These are phyloP conservation scores for Barnettozyma hawaiiensis DNA, from an alignment of 1,139 yeast genomes.

Conservation along the genomic window DNA sequence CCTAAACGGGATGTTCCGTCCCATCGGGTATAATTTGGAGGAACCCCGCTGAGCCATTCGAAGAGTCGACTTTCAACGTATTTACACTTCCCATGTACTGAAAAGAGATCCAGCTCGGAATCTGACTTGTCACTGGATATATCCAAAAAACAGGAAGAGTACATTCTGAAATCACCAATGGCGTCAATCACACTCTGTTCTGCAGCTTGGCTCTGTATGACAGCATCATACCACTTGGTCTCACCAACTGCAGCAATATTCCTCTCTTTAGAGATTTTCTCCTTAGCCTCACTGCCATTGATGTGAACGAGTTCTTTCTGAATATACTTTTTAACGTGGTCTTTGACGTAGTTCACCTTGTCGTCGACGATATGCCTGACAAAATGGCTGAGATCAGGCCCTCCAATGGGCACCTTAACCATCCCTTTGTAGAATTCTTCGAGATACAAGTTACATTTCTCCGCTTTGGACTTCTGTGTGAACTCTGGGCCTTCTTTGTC, in stretches of 20 bases:
- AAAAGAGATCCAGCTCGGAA: not conserved
- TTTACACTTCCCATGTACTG: not conserved
- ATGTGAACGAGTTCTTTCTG: not conserved
- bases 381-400: conserved; percentile 6
- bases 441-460: conserved; percentile 9
- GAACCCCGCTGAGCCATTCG: not conserved
- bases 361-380: conserved; percentile 3
- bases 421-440: conserved; percentile 7
- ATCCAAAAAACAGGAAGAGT: conserved; percentile 34
- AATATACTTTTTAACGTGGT: not conserved
- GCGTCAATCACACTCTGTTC: conserved; percentile 24
- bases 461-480: not conserved
- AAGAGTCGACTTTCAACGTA: not conserved
- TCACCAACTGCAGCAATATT: not conserved
- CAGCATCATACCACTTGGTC: not conserved
- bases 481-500: not conserved
- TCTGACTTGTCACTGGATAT: not conserved
- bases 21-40: not conserved
- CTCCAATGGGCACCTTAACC: conserved; percentile 7
- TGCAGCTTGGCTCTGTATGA: not conserved
- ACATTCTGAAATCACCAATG: conserved; percentile 33
- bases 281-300: not conserved
- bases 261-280: not conserved
- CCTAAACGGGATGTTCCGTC: not conserved
- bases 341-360: conserved; percentile 3